Evolutionary conservation across 139 green algal species (phyloP).

Genomic region (Marvania coccoides): DNA sequence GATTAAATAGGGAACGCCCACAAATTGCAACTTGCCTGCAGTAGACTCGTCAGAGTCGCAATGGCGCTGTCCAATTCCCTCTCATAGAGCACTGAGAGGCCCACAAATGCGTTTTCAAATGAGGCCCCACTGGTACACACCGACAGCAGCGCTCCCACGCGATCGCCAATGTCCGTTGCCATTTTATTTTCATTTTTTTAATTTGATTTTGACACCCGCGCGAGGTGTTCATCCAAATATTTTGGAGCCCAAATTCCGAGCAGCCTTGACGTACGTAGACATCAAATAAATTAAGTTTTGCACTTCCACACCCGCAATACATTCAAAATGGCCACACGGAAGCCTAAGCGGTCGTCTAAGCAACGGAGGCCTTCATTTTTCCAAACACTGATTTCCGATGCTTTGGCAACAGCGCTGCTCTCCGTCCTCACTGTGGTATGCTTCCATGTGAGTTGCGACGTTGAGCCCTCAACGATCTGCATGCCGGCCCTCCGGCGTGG

Average conservation of each 20-base stretch:
- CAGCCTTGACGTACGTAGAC: neutral
- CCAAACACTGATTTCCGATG: neutral
- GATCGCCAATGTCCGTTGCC: too few relatives aligned
- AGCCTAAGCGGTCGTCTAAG: neutral
- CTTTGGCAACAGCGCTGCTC: neutral
- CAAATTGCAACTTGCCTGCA: neutral
- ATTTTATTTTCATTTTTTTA: neutral
- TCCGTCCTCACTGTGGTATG: neutral
- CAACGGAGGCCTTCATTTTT: neutral
- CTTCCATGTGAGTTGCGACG: neutral
- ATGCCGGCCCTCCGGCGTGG: too few relatives aligned
- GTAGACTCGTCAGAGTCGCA: neutral
- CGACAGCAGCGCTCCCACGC: neutral
- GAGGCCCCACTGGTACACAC: neutral
- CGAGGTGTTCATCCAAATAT: neutral
- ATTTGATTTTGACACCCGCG: neutral
- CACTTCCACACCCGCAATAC: too few relatives aligned
- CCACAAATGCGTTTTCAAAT: neutral
- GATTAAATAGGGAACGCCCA: neutral
- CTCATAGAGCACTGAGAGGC: neutral
- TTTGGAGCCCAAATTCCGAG: neutral
- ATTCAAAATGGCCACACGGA: neutral
- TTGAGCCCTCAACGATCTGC: too few relatives aligned
- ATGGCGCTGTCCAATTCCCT: neutral
- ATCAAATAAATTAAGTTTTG: neutral